Evolutionary conservation across 2,329 filamentous ascomycete species (phyloP).

Genomic region (Aspergillus piperis): DNA sequence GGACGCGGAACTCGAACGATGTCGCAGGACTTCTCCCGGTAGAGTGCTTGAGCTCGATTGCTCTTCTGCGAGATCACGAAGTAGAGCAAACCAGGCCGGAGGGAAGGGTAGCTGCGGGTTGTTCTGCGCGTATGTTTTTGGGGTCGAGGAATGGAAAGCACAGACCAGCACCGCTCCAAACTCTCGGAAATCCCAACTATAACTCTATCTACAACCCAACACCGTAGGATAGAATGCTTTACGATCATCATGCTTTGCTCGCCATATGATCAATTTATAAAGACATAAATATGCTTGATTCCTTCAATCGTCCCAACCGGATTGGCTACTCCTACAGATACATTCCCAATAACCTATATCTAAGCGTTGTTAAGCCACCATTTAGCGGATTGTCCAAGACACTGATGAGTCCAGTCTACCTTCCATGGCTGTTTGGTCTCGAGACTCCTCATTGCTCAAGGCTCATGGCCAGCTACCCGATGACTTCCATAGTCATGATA

Average conservation of each 20-base stretch:
- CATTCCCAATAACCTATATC: not conserved
- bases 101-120: not conserved
- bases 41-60: not conserved
- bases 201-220: too few species aligned
- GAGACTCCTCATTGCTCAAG: not conserved
- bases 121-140: constrained; percentile 1
- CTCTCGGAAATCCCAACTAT: too few species aligned
- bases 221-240: not conserved
- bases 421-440: not conserved
- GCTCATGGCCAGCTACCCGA: not conserved
- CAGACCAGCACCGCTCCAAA: not conserved
- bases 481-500: not conserved
- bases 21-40: not conserved
- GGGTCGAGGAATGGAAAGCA: not conserved
- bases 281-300: too few species aligned
- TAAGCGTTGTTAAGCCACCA: not conserved
- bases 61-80: not conserved
- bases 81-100: not conserved
- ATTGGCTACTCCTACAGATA: not conserved
- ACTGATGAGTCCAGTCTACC: not conserved
- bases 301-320: not conserved
- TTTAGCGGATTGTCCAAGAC: not conserved
- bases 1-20: not conserved
- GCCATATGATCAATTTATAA: too few species aligned
- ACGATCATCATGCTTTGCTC: not conserved